Evolutionary conservation across 192 early-diverging fungal species (phyloP), one percentile per base, ranked within the genome.

Genomic region (Backusella mclennaniae): DNA sequence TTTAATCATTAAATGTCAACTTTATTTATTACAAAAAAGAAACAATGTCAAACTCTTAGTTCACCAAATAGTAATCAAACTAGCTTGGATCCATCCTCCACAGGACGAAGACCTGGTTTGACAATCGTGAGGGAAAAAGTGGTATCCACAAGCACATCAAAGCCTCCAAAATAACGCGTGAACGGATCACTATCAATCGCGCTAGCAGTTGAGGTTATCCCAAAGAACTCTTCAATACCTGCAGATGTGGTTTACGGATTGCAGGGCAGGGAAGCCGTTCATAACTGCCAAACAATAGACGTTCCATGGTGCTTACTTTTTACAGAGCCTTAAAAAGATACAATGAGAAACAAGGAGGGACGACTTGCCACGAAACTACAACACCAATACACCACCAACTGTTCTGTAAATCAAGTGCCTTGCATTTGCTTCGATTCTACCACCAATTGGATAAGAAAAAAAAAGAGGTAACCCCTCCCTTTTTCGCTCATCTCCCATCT

Each of bases 91-190:
- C 56, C 56, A 21, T 63, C 56, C 56, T 23, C 12, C 56, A 63
- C 56, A 63, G 56, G 56, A 63, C 56, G 56, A 29, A 63, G 56
- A 63, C 56, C 56, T 63, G 56, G 8, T 63, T 63, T 63, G 23
- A 23, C 56, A 63, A 3, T 26, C 56, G 56, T 29, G 56, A 8
- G 21, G 56, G 56, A 63, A 59, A 59, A 59, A 59, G 3, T 21
- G 9, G 23, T 21, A 3, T 26, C 53, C 9, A 59, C 56, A 63
- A 8, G 56, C 29, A 3, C 23, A 63, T 4, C 11, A 23, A 63
- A 26, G 56, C 3, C 56, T n/a, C 23, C 56, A 31, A 23, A 63
- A 63, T 4, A 11, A 29, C 56, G 56, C 21, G 56, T 63, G 56
- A 63, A 29, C 56, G 12, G n/a, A 31, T 63, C 56, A 63, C 56